Evolutionary conservation across 345 rosid genomes (phyloP).

Genomic region (Heritiera littoralis): DNA sequence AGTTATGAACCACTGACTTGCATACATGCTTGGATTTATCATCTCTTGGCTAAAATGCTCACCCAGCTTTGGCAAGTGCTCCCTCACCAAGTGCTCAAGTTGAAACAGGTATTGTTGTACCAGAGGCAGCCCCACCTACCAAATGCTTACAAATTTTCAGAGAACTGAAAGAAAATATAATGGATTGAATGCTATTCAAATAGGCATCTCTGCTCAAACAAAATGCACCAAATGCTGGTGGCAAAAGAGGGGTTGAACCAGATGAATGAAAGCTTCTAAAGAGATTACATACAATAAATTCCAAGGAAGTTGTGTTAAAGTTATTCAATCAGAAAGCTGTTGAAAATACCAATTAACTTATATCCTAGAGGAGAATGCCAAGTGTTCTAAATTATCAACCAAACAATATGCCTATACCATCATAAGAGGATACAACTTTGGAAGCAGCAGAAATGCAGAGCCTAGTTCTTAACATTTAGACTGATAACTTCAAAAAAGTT

Average conservation of each 20-base stretch:
- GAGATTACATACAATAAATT: neutral
- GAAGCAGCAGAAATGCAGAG: neutral
- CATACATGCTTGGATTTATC: conserved; percentile 99
- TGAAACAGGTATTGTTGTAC: conserved; percentile 86
- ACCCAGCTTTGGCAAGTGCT: conserved; percentile 86
- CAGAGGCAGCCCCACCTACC: conserved; percentile 87
- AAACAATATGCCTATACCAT: neutral
- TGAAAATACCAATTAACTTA: neutral
- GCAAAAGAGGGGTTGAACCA: neutral
- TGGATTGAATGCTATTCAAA: neutral
- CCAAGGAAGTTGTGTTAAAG: neutral
- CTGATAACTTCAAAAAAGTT: neutral
- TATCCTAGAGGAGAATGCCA: neutral
- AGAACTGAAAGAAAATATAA: neutral
- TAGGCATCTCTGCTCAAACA: neutral
- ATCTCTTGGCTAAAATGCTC: conserved; percentile 82
- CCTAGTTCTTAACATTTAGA: neutral
- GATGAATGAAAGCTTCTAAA: neutral
- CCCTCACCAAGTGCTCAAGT: conserved; percentile 74
- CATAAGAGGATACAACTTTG: neutral
- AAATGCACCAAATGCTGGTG: neutral
- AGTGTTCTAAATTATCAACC: neutral
- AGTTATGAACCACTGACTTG: conserved; percentile 98
- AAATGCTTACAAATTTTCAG: conserved; percentile 17
- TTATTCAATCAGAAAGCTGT: neutral